Base-by-base conservation (phyloP, 495 filamentous ascomycete species). In the Elasticomyces elasticus region DNA sequence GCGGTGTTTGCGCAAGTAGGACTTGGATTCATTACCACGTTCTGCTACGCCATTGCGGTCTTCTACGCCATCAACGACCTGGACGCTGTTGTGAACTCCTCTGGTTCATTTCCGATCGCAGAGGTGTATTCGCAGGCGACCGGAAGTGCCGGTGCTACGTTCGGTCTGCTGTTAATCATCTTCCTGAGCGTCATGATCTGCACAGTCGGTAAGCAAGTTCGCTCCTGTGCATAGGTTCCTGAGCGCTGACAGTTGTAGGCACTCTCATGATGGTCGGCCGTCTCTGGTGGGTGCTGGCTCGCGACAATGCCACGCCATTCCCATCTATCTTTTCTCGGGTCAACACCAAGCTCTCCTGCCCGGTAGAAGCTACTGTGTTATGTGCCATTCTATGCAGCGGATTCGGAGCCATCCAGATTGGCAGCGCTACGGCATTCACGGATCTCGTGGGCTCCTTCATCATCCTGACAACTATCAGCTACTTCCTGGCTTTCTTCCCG, bases 261-360 rank as follows among this genome's bases (percentile, higher is more conserved):
- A 83, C 80, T 30, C 80, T 84, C 33, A 72, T 90, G 51, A 90
- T 86, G 23, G 79, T 80, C 44, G 83, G 86, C n/a, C 81, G 88
- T n/a, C 83, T 81, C n/a, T 80, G 85, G 59, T 94, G 87, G 87
- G 82, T 86, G 1, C 76, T 94, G 12, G 79, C 85, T 30, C 81
- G 88, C 30, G 88, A 94, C 65, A 74, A 80, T 51, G 80, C 80
- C 5, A 74, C 78, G 0, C 80, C 80, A 0, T 76, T 79, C 54
- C 64, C 71, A 2, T 35, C 45, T 4, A 67, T 74, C 58, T 74
- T 82, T 40, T 63, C 69, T 38, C 58, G 52, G 12, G 76, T 84
- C 55, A 72, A 72, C 50, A 66, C 72, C 47, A 71, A 48, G 0
- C 74, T 79, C 28, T 75, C 78, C 33, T 85, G 79, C 59, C 87